Conservation (phyloP, 2,329 filamentous ascomycete genomes). For the Alternaria sp. region DNA sequence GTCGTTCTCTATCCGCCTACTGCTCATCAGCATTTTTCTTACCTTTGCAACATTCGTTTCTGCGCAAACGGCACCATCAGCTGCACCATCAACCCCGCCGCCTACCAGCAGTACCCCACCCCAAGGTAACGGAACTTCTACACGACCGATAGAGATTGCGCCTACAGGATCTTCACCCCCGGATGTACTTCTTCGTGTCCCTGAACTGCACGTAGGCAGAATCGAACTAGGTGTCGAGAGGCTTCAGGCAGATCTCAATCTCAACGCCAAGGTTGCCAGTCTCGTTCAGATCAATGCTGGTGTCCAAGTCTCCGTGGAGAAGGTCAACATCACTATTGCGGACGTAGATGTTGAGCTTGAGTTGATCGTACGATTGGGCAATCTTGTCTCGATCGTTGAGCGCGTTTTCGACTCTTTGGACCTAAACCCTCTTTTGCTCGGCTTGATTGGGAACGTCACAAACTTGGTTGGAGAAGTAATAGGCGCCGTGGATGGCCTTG, state of each 20-base stretch:
- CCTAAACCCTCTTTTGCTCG: constrained; percentile 68
- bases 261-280: constrained; percentile 67
- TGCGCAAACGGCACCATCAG: constrained; percentile 35
- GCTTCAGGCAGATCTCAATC: constrained; percentile 66
- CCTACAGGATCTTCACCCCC: constrained; percentile 52
- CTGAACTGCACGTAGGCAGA: constrained; percentile 65
- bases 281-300: constrained; percentile 64
- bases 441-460: constrained; percentile 63
- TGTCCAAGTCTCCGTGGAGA: constrained; percentile 57
- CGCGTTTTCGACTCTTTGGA: constrained; percentile 67
- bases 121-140: constrained; percentile 29
- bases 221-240: constrained; percentile 70
- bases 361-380: constrained; percentile 66
- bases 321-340: constrained; percentile 68
- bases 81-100: constrained; percentile 31
- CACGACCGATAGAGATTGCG: constrained; percentile 37
- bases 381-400: constrained; percentile 69
- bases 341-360: constrained; percentile 68
- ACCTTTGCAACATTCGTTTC: constrained; percentile 37
- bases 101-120: constrained; percentile 40
- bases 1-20: constrained; percentile 47
- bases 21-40: constrained; percentile 43
- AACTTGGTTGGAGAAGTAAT: constrained; percentile 63
- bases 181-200: constrained; percentile 67
- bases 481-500: constrained; percentile 65